A percentile compares a stretch with the other conserved stretches of the same genome.
Conservation (phyloP, 179 eudicot genomes). For the Patellifolia procumbens region DNA sequence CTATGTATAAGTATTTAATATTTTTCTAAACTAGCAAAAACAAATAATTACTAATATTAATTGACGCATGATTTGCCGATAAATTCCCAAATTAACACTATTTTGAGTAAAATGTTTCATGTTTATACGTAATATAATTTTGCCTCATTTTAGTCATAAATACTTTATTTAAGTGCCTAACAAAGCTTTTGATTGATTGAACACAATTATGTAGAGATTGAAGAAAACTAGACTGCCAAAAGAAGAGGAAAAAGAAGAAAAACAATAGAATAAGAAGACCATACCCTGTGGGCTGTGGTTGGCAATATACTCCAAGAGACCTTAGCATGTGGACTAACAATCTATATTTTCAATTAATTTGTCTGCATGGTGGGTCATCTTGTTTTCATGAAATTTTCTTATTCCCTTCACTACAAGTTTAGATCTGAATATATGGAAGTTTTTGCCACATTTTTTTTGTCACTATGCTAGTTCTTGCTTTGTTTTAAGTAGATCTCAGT, state of each 20-base stretch:
- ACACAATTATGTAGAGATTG: not conserved
- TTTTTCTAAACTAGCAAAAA: no score
- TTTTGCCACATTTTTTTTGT: not conserved
- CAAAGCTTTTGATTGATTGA: not conserved
- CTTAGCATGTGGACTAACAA: slow-evolving; percentile 12
- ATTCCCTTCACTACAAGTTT: not conserved
- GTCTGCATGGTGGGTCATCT: not conserved
- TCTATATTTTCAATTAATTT: slow-evolving; percentile 3
- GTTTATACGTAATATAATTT: no score
- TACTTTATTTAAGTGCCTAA: no score
- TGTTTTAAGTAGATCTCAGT: not conserved
- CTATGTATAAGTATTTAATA: no score
- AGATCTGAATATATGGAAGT: slow-evolving; percentile 8
- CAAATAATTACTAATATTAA: no score
- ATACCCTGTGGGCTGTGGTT: slow-evolving; percentile 2
- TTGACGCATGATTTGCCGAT: no score
- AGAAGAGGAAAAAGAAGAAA: no score
- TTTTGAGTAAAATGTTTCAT: no score
- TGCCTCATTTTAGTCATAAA: no score
- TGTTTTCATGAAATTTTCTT: not conserved
- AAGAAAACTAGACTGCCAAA: no score
- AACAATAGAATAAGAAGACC: not conserved
- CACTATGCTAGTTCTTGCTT: not conserved
- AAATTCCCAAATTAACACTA: no score
- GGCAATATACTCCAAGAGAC: not conserved